phyloP scores from a whole-genome alignment of 1,284 basidiomycete genomes.

The Xerocomus minutiporus region DNA sequence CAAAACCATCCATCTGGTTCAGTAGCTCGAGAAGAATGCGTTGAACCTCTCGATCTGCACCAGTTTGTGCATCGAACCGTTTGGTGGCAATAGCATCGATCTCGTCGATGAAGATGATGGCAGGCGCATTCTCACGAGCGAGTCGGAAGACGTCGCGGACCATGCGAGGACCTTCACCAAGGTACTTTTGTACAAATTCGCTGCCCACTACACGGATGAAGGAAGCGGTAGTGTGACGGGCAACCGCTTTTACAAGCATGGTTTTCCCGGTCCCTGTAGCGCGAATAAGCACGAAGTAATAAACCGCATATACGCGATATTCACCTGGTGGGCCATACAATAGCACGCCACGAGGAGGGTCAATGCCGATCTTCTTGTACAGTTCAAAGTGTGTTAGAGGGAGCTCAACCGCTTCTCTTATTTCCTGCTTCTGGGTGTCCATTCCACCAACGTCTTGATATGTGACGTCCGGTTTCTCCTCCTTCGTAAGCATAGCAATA shows the following conservation, averaged over 20 bases:
- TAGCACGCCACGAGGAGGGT: slow-evolving; percentile 86
- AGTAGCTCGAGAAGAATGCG: slow-evolving; percentile 97
- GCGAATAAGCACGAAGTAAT: slow-evolving; percentile 8
- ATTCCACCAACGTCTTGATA: slow-evolving; percentile 95
- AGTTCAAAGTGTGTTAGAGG: slow-evolving; percentile 97
- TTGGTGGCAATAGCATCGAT: slow-evolving; percentile 99
- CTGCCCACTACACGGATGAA: slow-evolving; percentile 99
- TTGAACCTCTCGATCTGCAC: slow-evolving; percentile 98
- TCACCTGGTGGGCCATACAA: slow-evolving; percentile 79
- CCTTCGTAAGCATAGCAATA: slow-evolving; percentile 89
- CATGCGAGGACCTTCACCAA: slow-evolving; percentile 99
- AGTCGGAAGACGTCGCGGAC: slow-evolving; percentile 98
- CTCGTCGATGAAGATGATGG: slow-evolving; percentile 99
- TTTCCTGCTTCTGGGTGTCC: slow-evolving; percentile 99
- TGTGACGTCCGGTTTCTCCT: slow-evolving; percentile 90
- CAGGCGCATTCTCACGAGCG: slow-evolving; percentile 94
- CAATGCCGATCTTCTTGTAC: slow-evolving; percentile 99
- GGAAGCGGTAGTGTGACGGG: slow-evolving; percentile 93
- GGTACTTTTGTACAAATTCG: slow-evolving; percentile 99
- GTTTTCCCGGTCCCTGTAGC: slow-evolving; percentile 92
- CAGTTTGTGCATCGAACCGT: slow-evolving; percentile 99
- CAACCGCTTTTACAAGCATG: slow-evolving; percentile 98
- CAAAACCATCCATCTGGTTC: slow-evolving; percentile 99
- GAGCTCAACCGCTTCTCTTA: slow-evolving; percentile 96
- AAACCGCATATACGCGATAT: slow-evolving; percentile 8